Percentiles rank a stretch among this genome's conserved stretches.
phyloP scores from a whole-genome alignment of 257 asterid species.

The Striga asiatica region DNA sequence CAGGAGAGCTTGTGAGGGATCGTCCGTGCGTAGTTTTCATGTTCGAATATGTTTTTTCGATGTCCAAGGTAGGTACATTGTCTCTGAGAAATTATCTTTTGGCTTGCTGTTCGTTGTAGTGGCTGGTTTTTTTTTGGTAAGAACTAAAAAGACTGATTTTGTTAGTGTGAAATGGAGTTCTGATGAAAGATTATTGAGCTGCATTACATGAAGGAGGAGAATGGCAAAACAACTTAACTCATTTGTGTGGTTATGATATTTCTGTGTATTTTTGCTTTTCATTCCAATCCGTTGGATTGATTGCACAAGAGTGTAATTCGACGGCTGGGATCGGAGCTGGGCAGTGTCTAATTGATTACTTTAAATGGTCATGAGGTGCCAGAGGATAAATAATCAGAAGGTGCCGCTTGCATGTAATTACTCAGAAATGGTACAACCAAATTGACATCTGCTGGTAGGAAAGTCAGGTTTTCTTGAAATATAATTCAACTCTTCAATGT shows the following conservation, averaged over 20 bases:
- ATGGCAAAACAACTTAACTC: too few relatives aligned
- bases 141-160: background rate
- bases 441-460: slow-evolving; percentile 16
- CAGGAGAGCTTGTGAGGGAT: slow-evolving; percentile 48
- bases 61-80: too few relatives aligned
- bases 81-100: background rate
- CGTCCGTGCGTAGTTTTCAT: background rate
- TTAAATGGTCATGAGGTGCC: background rate
- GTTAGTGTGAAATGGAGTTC: background rate
- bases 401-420: slow-evolving; percentile 25
- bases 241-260: too few relatives aligned
- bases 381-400: background rate
- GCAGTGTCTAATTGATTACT: too few relatives aligned
- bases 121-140: background rate
- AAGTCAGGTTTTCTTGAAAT: slow-evolving; percentile 7
- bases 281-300: too few relatives aligned
- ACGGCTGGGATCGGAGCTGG: too few relatives aligned
- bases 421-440: slow-evolving; percentile 11
- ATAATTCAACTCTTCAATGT: too few relatives aligned
- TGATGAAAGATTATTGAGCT: too few relatives aligned
- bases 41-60: background rate
- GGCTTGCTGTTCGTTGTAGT: background rate
- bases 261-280: too few relatives aligned
- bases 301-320: too few relatives aligned
- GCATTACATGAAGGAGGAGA: too few relatives aligned